A percentile compares a stretch with the other conserved stretches of the same genome.
phyloP scores from a whole-genome alignment of 306 rosid species.

The Sicyos edulis region DNA sequence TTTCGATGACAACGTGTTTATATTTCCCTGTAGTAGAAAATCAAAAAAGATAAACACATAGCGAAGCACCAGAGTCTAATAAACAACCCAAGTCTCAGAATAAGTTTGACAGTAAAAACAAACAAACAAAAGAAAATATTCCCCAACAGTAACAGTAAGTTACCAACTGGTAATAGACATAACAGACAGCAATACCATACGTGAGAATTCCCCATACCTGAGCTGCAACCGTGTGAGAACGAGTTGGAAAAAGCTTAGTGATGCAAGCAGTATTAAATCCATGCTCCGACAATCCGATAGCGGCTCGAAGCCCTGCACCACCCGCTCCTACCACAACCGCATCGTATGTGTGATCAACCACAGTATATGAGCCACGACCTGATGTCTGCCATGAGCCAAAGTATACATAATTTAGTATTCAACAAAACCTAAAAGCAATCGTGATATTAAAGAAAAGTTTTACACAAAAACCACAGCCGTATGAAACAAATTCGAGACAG shows the following conservation, averaged over 20 bases:
- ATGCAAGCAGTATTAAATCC: constrained; percentile 97
- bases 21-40: neutral
- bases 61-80: neutral
- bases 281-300: constrained; percentile 89
- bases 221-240: constrained; percentile 97
- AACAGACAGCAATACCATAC: neutral
- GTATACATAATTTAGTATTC: neutral
- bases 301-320: constrained; percentile 94
- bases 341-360: constrained; percentile 86
- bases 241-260: constrained; percentile 95
- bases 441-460: neutral
- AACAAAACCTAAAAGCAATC: neutral
- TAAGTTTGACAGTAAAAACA: too few species aligned
- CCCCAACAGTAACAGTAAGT: neutral
- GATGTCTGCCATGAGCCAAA: constrained; percentile 46
- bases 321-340: constrained; percentile 96
- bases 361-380: constrained; percentile 56
- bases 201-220: constrained; percentile 46
- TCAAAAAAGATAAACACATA: neutral
- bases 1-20: neutral
- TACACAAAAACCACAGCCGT: neutral
- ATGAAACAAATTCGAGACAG: neutral
- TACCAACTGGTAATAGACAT: neutral
- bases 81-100: neutral
- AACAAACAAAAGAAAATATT: too few species aligned